Conservation (phyloP, 2,329 filamentous ascomycete genomes). For the Colletotrichum sp. region DNA sequence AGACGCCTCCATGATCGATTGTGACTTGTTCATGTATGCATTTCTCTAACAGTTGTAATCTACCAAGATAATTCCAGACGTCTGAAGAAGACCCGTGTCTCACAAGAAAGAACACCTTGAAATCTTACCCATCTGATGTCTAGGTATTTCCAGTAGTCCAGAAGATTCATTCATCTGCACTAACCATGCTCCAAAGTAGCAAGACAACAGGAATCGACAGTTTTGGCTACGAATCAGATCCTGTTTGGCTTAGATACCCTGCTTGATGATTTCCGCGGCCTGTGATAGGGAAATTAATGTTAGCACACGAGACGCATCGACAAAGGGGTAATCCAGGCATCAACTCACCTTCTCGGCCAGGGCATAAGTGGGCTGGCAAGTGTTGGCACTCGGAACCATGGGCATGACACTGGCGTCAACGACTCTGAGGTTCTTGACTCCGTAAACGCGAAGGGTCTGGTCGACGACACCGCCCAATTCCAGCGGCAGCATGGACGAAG, state of each 20-base stretch:
- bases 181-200: background rate
- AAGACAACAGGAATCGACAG: background rate
- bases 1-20: background rate
- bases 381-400: slow-evolving; percentile 31
- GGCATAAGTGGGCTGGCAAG: slow-evolving; percentile 38
- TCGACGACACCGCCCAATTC: slow-evolving; percentile 39
- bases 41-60: background rate
- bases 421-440: slow-evolving; percentile 29
- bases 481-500: slow-evolving; percentile 51
- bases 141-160: background rate
- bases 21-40: accelerated
- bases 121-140: background rate
- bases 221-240: background rate
- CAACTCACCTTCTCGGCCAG: slow-evolving; percentile 34
- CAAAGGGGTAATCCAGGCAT: background rate
- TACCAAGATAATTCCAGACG: background rate
- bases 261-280: slow-evolving; percentile 8
- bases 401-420: slow-evolving; percentile 35
- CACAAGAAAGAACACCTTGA: background rate
- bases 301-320: background rate
- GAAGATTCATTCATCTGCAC: background rate
- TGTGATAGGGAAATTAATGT: background rate
- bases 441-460: slow-evolving; percentile 32
- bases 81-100: background rate
- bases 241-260: background rate